Conservation (phyloP, 305 asterid genomes). For the Fraxinus velutina region DNA sequence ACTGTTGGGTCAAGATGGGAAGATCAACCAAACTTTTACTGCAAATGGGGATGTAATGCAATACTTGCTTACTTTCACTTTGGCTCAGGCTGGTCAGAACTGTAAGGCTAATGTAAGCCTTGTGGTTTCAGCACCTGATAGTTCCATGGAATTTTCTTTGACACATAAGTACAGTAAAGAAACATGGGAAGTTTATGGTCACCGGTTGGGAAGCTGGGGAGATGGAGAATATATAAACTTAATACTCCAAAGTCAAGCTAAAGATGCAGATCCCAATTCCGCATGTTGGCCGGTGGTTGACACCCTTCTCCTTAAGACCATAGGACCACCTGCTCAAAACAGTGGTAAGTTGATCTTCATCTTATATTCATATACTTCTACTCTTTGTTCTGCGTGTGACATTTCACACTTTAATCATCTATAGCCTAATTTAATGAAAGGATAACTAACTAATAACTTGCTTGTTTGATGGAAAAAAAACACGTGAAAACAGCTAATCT, state of each 20-base stretch:
- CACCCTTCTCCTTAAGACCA: conserved; percentile 32
- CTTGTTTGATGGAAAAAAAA: background rate
- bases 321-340: conserved; percentile 25
- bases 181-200: conserved; percentile 53
- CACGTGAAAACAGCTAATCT: conserved; percentile 34
- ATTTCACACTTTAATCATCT: background rate
- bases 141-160: conserved; percentile 38
- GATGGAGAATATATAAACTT: conserved; percentile 45
- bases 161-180: conserved; percentile 34
- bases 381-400: background rate
- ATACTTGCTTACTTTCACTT: conserved; percentile 47
- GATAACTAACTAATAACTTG: background rate
- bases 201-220: conserved; percentile 51
- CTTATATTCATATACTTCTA: background rate
- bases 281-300: conserved; percentile 65
- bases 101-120: conserved; percentile 50
- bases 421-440: background rate
- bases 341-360: conserved; percentile 26
- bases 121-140: conserved; percentile 56
- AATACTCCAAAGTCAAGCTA: conserved; percentile 42
- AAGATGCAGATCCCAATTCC: conserved; percentile 38
- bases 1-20: conserved; percentile 50
- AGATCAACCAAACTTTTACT: conserved; percentile 54
- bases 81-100: conserved; percentile 32
- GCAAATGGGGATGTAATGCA: conserved; percentile 34